These are phyloP conservation scores for Tetraselmis striata DNA, from an alignment of 139 green algal species.

Conservation along the genomic window DNA sequence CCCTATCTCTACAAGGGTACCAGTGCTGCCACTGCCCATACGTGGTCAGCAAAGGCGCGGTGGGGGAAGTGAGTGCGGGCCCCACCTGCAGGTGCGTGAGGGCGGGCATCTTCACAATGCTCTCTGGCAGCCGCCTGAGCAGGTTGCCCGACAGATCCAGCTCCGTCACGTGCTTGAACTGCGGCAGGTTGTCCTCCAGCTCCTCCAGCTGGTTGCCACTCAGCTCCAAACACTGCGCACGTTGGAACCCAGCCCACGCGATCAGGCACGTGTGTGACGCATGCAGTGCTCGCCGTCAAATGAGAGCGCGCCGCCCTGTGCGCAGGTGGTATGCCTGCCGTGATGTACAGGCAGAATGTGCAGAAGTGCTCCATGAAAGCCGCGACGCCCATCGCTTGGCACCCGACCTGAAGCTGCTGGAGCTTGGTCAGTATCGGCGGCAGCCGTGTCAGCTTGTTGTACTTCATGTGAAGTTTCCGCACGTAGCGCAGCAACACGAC, in stretches of 20 bases:
- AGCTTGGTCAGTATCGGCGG: slow-evolving; percentile 30
- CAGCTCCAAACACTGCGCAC: slow-evolving; percentile 55
- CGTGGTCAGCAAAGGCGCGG: too few species aligned
- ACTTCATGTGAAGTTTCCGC: slow-evolving; percentile 65
- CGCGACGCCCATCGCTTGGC: not conserved
- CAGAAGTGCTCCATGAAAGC: not conserved
- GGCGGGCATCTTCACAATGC: slow-evolving; percentile 39
- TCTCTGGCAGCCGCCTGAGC: slow-evolving; percentile 49
- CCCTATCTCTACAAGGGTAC: too few species aligned
- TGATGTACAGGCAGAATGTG: not conserved
- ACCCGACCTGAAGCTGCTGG: slow-evolving; percentile 11
- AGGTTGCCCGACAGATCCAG: slow-evolving; percentile 71
- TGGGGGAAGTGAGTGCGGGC: too few species aligned
- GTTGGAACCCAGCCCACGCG: too few species aligned
- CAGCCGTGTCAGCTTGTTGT: slow-evolving; percentile 66
- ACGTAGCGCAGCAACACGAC: slow-evolving; percentile 59
- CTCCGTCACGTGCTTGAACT: slow-evolving; percentile 30
- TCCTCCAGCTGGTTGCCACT: slow-evolving; percentile 66
- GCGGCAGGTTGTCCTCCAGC: slow-evolving; percentile 46
- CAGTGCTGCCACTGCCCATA: too few species aligned
- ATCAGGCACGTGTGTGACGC: slow-evolving; percentile 31
- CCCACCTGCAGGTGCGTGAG: slow-evolving; percentile 39
- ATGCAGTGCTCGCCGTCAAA: not conserved
- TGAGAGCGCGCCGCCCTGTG: not conserved
- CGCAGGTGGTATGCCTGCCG: not conserved